Evolutionary conservation across 805 yeast species (phyloP).

Genomic region (Saccharomyces kudriavzevii): DNA sequence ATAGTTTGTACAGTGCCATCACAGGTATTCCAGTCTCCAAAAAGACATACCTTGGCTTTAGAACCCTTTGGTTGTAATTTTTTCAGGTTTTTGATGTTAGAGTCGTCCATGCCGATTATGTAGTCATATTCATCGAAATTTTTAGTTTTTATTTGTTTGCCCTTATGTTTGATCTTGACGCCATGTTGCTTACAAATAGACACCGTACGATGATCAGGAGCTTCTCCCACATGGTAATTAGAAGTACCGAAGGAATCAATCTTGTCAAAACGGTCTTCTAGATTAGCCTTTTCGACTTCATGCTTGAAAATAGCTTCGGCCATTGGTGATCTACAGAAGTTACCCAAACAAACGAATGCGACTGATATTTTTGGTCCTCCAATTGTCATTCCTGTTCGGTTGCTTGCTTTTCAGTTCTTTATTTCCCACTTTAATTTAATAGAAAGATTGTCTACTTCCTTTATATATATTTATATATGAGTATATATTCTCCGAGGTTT

Average conservation of each 20-base stretch:
- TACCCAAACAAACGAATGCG: conserved; percentile 87
- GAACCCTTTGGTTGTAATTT: conserved; percentile 44
- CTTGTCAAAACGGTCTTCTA: conserved; percentile 35
- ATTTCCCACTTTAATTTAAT: neutral
- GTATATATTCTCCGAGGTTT: neutral
- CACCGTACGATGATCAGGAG: conserved; percentile 70
- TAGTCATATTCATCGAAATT: conserved; percentile 58
- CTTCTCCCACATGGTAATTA: conserved; percentile 74
- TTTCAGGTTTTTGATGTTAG: conserved; percentile 45
- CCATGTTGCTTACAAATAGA: conserved; percentile 61
- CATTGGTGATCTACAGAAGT: conserved; percentile 94
- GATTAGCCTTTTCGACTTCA: conserved; percentile 43
- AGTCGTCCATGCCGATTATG: conserved; percentile 63
- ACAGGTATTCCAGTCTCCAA: conserved; percentile 75
- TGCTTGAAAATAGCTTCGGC: conserved; percentile 87
- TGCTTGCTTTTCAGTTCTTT: neutral
- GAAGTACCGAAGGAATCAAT: conserved; percentile 89
- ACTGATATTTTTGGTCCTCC: conserved; percentile 40
- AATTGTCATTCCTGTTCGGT: conserved; percentile 8
- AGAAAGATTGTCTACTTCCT: neutral
- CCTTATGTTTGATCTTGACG: conserved; percentile 65
- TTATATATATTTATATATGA: neutral
- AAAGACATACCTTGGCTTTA: conserved; percentile 47
- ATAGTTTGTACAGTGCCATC: conserved; percentile 38
- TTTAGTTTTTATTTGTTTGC: conserved; percentile 52